Conservation (phyloP, 2,329 filamentous ascomycete species). For the Arachnopeziza araneosa region DNA sequence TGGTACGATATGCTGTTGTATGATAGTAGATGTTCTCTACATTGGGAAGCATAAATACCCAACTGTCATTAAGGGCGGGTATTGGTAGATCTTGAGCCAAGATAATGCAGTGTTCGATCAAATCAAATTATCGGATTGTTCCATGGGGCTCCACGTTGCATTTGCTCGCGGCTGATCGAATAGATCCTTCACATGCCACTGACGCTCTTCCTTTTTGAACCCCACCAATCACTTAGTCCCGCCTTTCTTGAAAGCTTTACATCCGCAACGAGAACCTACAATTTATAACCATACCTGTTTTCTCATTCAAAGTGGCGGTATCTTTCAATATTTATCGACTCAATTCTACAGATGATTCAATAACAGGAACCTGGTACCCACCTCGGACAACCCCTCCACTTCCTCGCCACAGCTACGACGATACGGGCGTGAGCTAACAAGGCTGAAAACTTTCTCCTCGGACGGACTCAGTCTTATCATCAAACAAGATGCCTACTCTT, state of each 20-base stretch:
- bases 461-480: background rate
- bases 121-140: background rate
- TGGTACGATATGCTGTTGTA: background rate
- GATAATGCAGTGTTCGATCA: background rate
- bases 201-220: background rate
- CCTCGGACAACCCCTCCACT: slow-evolving; percentile 28
- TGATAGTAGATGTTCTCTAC: background rate
- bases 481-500: slow-evolving; percentile 38
- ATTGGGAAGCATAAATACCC: slow-evolving; percentile 10
- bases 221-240: background rate
- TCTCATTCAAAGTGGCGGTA: slow-evolving; percentile 15
- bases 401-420: slow-evolving; percentile 33
- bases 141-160: background rate
- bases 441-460: background rate
- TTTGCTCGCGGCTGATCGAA: background rate
- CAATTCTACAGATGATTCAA: slow-evolving; percentile 37
- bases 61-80: slow-evolving; percentile 3
- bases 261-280: background rate
- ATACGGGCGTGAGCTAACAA: slow-evolving; percentile 35
- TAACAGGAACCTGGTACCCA: slow-evolving; percentile 32
- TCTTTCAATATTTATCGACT: background rate
- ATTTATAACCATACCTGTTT: background rate
- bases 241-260: background rate
- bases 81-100: background rate
- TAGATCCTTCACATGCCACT: background rate